Percentiles rank a stretch among this genome's conserved stretches.
phyloP scores from a whole-genome alignment of 176 grass and related monocot genomes.

The Oryza officinalis region DNA sequence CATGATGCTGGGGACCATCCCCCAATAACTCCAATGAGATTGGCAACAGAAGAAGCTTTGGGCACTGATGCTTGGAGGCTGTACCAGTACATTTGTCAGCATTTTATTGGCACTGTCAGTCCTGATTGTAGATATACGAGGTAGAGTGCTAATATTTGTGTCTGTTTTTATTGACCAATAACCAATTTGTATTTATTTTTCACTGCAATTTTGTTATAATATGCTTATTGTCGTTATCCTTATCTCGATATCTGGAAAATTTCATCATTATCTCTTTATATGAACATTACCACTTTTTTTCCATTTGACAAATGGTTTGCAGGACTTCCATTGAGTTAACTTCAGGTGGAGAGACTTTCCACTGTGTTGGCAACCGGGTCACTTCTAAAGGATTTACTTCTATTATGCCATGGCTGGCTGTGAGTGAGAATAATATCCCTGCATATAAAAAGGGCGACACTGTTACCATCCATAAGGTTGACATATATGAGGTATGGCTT shows the following conservation, averaged over 20 bases:
- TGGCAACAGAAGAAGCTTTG: constrained; percentile 77
- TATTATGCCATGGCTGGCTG: constrained; percentile 94
- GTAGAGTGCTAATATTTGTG: constrained; percentile 24
- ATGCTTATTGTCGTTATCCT: neutral
- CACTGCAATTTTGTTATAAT: constrained; percentile 21
- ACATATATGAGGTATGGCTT: constrained; percentile 75
- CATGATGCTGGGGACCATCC: constrained; percentile 95
- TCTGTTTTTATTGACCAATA: constrained; percentile 6
- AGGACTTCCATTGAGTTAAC: constrained; percentile 85
- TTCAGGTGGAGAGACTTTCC: constrained; percentile 79
- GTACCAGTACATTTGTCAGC: constrained; percentile 93
- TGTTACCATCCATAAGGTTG: constrained; percentile 75
- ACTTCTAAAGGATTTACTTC: constrained; percentile 92
- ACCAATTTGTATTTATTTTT: neutral
- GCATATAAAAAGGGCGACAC: constrained; percentile 65
- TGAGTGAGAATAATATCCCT: constrained; percentile 79
- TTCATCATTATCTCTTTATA: no score
- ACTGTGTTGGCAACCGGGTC: constrained; percentile 70
- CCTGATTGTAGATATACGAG: constrained; percentile 89
- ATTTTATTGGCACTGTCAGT: constrained; percentile 90
- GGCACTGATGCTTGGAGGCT: constrained; percentile 93
- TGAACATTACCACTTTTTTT: neutral
- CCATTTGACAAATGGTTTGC: constrained; percentile 32
- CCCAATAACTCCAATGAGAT: constrained; percentile 89
- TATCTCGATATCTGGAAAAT: neutral